phyloP scores from a whole-genome alignment of 768 basidiomycete species.

The Tylopilus cervinicoccineus region DNA sequence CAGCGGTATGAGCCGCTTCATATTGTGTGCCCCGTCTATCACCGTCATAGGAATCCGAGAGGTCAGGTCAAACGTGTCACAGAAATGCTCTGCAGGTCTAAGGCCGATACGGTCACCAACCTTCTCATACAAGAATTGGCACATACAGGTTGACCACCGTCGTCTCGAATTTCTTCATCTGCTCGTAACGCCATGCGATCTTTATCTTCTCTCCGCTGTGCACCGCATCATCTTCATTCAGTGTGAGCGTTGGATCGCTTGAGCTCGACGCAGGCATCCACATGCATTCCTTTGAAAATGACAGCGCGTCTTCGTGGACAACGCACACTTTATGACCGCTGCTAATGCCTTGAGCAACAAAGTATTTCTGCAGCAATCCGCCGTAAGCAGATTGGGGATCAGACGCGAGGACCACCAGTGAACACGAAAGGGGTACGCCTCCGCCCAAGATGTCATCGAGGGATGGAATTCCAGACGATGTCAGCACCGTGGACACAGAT shows the following conservation, averaged over 20 bases:
- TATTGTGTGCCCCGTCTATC: slow-evolving; percentile 40
- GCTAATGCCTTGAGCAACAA: slow-evolving; percentile 81
- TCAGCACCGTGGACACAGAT: slow-evolving; percentile 52
- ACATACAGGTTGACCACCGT: slow-evolving; percentile 61
- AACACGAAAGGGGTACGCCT: slow-evolving; percentile 80
- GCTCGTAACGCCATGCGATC: slow-evolving; percentile 97
- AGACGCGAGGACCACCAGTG: slow-evolving; percentile 70
- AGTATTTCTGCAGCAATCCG: slow-evolving; percentile 83
- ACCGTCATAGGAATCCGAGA: slow-evolving; percentile 50
- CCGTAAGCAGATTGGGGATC: slow-evolving; percentile 86
- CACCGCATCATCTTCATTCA: slow-evolving; percentile 32
- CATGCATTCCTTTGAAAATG: slow-evolving; percentile 73
- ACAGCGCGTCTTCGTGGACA: slow-evolving; percentile 52
- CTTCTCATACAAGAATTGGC: slow-evolving; percentile 16
- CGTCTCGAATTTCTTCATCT: slow-evolving; percentile 90
- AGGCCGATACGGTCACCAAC: slow-evolving; percentile 12
- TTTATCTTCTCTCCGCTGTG: slow-evolving; percentile 64
- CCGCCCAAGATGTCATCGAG: slow-evolving; percentile 95
- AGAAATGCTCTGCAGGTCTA: slow-evolving; percentile 59
- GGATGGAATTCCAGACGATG: slow-evolving; percentile 87
- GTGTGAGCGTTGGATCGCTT: slow-evolving; percentile 7
- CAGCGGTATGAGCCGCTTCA: slow-evolving; percentile 37
- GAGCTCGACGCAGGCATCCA: slow-evolving; percentile 50
- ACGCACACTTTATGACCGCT: slow-evolving; percentile 66
- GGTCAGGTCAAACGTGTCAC: slow-evolving; percentile 70